A percentile compares a stretch with the other conserved stretches of the same genome.
Evolutionary conservation across 164 flowering plant species (phyloP).

Genomic region (Paratinospora sagittata): DNA sequence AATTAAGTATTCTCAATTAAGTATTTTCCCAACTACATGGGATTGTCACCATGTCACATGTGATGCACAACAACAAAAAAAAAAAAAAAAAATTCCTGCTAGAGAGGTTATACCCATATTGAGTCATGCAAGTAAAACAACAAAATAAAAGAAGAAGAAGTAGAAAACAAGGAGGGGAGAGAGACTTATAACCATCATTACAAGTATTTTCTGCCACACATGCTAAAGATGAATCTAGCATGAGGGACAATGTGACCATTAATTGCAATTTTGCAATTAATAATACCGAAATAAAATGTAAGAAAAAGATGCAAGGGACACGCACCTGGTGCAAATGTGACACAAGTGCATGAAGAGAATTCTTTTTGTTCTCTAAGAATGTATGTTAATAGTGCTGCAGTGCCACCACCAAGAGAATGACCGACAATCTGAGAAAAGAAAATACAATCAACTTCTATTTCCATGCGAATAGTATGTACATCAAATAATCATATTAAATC

Average conservation of each 20-base stretch:
- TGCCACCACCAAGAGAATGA: slow-evolving; percentile 98
- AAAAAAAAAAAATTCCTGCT: too few relatives aligned
- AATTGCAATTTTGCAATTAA: not conserved
- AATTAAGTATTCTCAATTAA: too few relatives aligned
- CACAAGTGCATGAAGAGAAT: slow-evolving; percentile 64
- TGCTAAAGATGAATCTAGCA: not conserved
- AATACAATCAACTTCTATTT: not conserved
- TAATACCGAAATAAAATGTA: not conserved
- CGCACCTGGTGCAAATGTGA: slow-evolving; percentile 92
- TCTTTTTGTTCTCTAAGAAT: slow-evolving; percentile 87
- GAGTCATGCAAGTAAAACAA: too few relatives aligned
- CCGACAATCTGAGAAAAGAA: slow-evolving; percentile 65
- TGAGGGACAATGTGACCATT: not conserved
- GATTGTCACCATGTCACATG: too few relatives aligned
- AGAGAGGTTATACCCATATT: too few relatives aligned
- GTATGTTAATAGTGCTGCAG: slow-evolving; percentile 89
- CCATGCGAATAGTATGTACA: not conserved
- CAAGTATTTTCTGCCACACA: too few relatives aligned
- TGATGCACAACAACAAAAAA: too few relatives aligned
- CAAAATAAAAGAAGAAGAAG: too few relatives aligned
- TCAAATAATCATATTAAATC: not conserved
- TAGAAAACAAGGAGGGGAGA: too few relatives aligned
- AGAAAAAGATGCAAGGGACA: slow-evolving; percentile 3
- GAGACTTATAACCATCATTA: too few relatives aligned
- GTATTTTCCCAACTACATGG: too few relatives aligned